Percentiles rank a stretch among this genome's conserved stretches.
Conservation (phyloP, 2,329 filamentous ascomycete species). For the Clonostachys byssicola region DNA sequence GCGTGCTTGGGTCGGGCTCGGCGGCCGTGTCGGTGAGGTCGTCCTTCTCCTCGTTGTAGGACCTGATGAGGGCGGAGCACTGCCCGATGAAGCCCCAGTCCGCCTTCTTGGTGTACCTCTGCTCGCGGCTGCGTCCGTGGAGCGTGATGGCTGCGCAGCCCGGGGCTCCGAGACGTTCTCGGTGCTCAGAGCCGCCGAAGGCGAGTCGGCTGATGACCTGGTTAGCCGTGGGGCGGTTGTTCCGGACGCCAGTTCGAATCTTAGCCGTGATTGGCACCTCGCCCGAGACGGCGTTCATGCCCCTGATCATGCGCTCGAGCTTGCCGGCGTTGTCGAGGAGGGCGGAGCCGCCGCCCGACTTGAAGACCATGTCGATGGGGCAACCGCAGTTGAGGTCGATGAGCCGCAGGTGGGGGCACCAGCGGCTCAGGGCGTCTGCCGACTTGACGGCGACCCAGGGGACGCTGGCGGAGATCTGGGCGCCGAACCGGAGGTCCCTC, state of each 20-base stretch:
- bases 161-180: slow-evolving; percentile 65
- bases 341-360: slow-evolving; percentile 83
- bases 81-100: slow-evolving; percentile 95
- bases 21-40: slow-evolving; percentile 68
- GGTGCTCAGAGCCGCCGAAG: slow-evolving; percentile 71
- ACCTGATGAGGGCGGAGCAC: slow-evolving; percentile 78
- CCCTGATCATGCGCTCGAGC: slow-evolving; percentile 88
- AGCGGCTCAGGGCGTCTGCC: slow-evolving; percentile 72
- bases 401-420: slow-evolving; percentile 79
- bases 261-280: slow-evolving; percentile 93
- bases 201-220: slow-evolving; percentile 81
- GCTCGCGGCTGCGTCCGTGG: slow-evolving; percentile 88
- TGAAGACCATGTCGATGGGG: slow-evolving; percentile 90
- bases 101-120: slow-evolving; percentile 87
- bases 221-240: slow-evolving; percentile 72
- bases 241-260: slow-evolving; percentile 86
- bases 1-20: slow-evolving; percentile 72
- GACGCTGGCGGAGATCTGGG: slow-evolving; percentile 88
- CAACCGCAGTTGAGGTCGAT: slow-evolving; percentile 97
- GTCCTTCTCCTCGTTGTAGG: slow-evolving; percentile 67
- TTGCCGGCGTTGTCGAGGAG: slow-evolving; percentile 86
- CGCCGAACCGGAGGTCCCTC: slow-evolving; percentile 83
- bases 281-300: slow-evolving; percentile 91
- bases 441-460: slow-evolving; percentile 88
- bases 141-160: slow-evolving; percentile 95